Conservation (phyloP, 2,329 filamentous ascomycete genomes). For the Colletotrichum shisoi region DNA sequence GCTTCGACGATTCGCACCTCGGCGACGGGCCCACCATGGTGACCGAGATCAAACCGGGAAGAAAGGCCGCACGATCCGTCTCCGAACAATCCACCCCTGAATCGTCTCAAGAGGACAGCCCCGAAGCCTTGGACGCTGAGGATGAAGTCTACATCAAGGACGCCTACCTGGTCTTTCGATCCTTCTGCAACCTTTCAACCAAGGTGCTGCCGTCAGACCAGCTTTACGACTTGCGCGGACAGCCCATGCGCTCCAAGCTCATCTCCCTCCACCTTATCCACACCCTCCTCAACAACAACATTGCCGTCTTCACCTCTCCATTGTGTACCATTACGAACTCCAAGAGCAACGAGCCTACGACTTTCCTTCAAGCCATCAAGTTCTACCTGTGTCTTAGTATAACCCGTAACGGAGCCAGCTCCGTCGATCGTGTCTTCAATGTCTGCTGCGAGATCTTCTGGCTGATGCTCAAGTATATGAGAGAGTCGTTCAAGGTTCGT, state of each 20-base stretch:
- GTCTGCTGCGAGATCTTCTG: constrained; percentile 98
- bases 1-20: constrained; percentile 72
- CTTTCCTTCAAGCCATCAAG: constrained; percentile 92
- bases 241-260: constrained; percentile 96
- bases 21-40: constrained; percentile 74
- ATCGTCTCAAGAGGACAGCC: constrained; percentile 61
- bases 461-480: constrained; percentile 93
- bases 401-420: constrained; percentile 93
- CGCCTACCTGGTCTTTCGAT: constrained; percentile 95
- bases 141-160: constrained; percentile 98
- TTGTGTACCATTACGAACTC: constrained; percentile 91
- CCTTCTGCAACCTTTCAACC: constrained; percentile 96
- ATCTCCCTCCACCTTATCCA: constrained; percentile 95
- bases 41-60: constrained; percentile 63
- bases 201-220: constrained; percentile 90
- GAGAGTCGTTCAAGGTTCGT: constrained; percentile 86
- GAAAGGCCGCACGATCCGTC: constrained; percentile 55
- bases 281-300: constrained; percentile 93
- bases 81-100: constrained; percentile 66
- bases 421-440: constrained; percentile 90
- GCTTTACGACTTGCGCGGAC: constrained; percentile 88
- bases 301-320: constrained; percentile 87
- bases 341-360: constrained; percentile 85
- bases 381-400: constrained; percentile 96
- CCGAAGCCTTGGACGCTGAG: constrained; percentile 72